Evolutionary conservation across 2,329 filamentous ascomycete genomes (phyloP).

Genomic region (Apiospora koreana): DNA sequence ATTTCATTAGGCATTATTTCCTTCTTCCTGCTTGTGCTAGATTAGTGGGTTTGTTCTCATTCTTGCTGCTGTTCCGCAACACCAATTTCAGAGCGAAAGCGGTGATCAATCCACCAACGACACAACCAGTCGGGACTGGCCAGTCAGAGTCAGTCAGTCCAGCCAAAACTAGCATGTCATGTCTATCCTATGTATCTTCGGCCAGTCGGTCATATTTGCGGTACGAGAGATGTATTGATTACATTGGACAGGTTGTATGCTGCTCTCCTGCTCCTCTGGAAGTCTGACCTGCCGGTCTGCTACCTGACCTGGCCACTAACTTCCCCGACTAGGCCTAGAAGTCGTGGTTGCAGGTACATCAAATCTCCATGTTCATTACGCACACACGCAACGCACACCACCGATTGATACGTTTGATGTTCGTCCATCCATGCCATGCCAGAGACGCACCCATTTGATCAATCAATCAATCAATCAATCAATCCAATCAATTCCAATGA

Average conservation of each 20-base stretch:
- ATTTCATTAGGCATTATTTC: neutral
- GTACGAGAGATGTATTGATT: neutral
- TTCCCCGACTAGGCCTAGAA: neutral
- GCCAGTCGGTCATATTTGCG: constrained; percentile 3
- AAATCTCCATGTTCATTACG: neutral
- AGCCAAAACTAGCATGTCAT: constrained; percentile 10
- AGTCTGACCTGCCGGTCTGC: neutral
- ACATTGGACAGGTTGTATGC: neutral
- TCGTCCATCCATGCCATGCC: neutral
- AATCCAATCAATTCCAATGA: constrained; percentile 1
- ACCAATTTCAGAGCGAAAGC: constrained; percentile 3
- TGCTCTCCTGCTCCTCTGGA: neutral
- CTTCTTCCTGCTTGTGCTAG: constrained; percentile 9
- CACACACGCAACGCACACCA: constrained; percentile 1
- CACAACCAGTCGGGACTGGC: constrained; percentile 6
- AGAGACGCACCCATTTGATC: neutral
- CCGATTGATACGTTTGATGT: constrained; percentile 5
- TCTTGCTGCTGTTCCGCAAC: constrained; percentile 1
- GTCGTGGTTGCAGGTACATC: neutral
- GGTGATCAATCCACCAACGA: constrained; percentile 10
- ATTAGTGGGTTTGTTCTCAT: constrained; percentile 8
- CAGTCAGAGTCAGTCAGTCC: constrained; percentile 9
- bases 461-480: neutral
- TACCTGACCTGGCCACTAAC: neutral
- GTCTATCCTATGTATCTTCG: neutral